phyloP scores from a whole-genome alignment of 1,284 basidiomycete genomes.

The Boletus subluridellus region DNA sequence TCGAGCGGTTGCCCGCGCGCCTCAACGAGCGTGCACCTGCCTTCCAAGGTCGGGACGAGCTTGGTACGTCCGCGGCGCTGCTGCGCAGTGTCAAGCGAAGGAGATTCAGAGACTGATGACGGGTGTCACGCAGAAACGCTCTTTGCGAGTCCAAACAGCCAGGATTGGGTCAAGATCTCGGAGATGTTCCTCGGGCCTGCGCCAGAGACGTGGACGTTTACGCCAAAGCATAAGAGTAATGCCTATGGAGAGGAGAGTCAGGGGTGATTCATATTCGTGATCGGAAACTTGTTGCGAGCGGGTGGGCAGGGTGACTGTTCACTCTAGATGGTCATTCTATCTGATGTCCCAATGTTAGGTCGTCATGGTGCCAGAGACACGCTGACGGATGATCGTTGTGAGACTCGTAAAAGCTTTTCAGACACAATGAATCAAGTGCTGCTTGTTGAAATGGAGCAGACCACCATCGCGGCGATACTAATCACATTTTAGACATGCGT shows the following conservation, averaged over 20 bases:
- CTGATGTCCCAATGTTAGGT: background rate
- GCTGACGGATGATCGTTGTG: background rate
- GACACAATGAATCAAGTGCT: background rate
- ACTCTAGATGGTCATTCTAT: background rate
- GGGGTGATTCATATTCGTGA: constrained; percentile 20
- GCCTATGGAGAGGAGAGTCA: constrained; percentile 59
- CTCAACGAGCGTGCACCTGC: constrained; percentile 90
- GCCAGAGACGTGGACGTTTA: constrained; percentile 65
- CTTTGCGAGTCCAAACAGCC: constrained; percentile 73
- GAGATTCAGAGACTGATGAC: background rate
- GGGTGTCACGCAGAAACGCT: constrained; percentile 62
- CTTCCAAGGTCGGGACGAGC: constrained; percentile 81
- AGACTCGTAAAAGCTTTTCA: background rate
- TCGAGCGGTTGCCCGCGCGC: constrained; percentile 79
- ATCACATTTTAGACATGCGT: background rate
- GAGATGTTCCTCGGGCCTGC: constrained; percentile 88
- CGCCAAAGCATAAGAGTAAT: constrained; percentile 75
- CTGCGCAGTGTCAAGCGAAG: background rate
- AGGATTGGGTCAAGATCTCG: constrained; percentile 94
- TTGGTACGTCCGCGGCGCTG: constrained; percentile 52
- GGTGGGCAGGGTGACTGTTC: background rate
- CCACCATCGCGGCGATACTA: background rate
- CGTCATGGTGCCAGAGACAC: background rate
- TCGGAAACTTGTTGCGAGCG: background rate
- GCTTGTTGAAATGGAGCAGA: background rate